These are phyloP conservation scores for Fusarium sacchari DNA, from an alignment of 2,329 filamentous ascomycete species.

Conservation along the genomic window DNA sequence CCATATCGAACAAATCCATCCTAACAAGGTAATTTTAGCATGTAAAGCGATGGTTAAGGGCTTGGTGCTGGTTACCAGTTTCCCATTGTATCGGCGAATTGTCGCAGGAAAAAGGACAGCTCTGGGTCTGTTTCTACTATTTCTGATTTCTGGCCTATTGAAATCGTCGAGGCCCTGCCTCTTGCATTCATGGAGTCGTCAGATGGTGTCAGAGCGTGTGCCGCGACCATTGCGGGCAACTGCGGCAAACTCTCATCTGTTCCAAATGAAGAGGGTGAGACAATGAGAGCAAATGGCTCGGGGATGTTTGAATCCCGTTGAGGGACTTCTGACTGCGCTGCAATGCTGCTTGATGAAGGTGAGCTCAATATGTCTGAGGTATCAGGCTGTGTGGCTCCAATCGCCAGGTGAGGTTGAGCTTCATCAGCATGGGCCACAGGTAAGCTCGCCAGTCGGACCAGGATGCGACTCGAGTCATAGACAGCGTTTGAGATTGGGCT, in stretches of 20 bases:
- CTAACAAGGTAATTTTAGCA: background rate
- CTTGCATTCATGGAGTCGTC: background rate
- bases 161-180: background rate
- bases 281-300: background rate
- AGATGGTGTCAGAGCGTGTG: background rate
- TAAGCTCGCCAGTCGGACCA: background rate
- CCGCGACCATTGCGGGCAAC: background rate
- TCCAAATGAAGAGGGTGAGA: background rate
- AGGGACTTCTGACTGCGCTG: background rate
- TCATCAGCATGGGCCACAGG: background rate
- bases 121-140: background rate
- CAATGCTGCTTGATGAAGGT: background rate
- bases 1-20: background rate
- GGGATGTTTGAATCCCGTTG: background rate
- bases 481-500: background rate
- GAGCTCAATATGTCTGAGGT: background rate
- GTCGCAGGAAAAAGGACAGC: background rate
- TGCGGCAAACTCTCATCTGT: background rate
- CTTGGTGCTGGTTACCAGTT: background rate
- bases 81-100: background rate
- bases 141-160: background rate
- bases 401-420: background rate
- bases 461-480: background rate
- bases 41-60: background rate
- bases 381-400: background rate